Evolutionary conservation across 2,329 filamentous ascomycete species (phyloP).

Genomic region (Malbranchea zuffiana): DNA sequence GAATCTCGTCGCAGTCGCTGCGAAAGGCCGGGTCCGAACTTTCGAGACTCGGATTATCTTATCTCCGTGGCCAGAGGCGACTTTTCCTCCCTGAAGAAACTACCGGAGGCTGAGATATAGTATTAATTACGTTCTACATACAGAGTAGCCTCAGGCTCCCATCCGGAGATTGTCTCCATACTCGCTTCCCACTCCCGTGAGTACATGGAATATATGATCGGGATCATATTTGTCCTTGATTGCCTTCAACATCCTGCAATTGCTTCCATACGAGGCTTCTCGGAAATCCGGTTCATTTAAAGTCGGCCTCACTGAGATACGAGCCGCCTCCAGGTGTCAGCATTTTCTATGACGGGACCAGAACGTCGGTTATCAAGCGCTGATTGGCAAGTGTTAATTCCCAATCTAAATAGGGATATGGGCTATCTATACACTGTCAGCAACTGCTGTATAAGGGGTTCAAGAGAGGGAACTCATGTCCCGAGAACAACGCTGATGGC

Average conservation of each 20-base stretch:
- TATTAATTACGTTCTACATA: too few relatives aligned
- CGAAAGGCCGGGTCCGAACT: too few relatives aligned
- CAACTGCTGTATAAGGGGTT: neutral
- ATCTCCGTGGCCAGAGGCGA: too few relatives aligned
- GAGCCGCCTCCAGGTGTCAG: slow-evolving; percentile 15
- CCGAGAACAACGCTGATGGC: neutral
- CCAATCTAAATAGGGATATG: neutral
- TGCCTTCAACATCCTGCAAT: slow-evolving; percentile 22
- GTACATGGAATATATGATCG: slow-evolving; percentile 36
- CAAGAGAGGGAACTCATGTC: neutral
- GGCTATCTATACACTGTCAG: neutral
- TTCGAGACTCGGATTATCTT: too few relatives aligned
- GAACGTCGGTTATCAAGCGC: neutral
- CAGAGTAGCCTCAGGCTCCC: too few relatives aligned
- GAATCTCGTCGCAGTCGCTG: too few relatives aligned
- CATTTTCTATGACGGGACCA: neutral
- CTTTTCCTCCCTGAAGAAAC: too few relatives aligned
- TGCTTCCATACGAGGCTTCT: slow-evolving; percentile 30
- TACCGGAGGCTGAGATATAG: too few relatives aligned
- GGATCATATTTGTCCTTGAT: slow-evolving; percentile 37
- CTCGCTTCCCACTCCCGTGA: slow-evolving; percentile 43
- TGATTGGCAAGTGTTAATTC: neutral
- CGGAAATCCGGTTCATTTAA: slow-evolving; percentile 31
- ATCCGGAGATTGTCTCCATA: too few relatives aligned
- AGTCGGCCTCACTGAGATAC: slow-evolving; percentile 32